These are phyloP conservation scores for Stachybotrys chartarum DNA, from an alignment of 2,329 filamentous ascomycete species.

Conservation along the genomic window DNA sequence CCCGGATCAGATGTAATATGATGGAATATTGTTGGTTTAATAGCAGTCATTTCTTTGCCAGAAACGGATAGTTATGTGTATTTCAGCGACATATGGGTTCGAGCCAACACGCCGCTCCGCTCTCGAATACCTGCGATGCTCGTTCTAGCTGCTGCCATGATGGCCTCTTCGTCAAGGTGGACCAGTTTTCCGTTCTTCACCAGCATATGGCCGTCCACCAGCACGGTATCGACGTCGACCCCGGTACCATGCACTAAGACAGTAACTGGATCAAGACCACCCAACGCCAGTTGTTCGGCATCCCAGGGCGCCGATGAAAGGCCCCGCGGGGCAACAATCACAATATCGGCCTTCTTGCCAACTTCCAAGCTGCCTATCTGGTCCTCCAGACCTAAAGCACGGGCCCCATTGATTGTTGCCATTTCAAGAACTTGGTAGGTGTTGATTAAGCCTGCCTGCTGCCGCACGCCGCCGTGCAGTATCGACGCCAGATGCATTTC, in stretches of 20 bases:
- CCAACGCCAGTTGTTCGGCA: neutral
- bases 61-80: neutral
- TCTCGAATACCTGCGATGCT: neutral
- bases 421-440: slow-evolving; percentile 34
- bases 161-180: neutral
- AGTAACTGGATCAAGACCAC: slow-evolving; percentile 2
- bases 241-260: slow-evolving; percentile 1
- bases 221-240: slow-evolving; percentile 1
- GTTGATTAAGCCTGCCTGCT: slow-evolving; percentile 32
- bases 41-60: neutral
- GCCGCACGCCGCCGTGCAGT: slow-evolving; percentile 35
- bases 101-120: neutral
- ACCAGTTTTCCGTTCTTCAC: neutral
- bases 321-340: slow-evolving; percentile 14
- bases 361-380: slow-evolving; percentile 30
- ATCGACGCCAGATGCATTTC: slow-evolving; percentile 46
- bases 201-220: slow-evolving; percentile 2
- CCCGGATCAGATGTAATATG: neutral
- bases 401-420: slow-evolving; percentile 43
- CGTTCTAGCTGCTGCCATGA: neutral
- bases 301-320: slow-evolving; percentile 3
- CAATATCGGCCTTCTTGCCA: slow-evolving; percentile 34
- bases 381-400: slow-evolving; percentile 33
- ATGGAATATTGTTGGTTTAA: no score
- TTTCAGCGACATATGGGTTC: neutral